Conservation (phyloP, 2,329 filamentous ascomycete species). For the Lachnellula suecica region DNA sequence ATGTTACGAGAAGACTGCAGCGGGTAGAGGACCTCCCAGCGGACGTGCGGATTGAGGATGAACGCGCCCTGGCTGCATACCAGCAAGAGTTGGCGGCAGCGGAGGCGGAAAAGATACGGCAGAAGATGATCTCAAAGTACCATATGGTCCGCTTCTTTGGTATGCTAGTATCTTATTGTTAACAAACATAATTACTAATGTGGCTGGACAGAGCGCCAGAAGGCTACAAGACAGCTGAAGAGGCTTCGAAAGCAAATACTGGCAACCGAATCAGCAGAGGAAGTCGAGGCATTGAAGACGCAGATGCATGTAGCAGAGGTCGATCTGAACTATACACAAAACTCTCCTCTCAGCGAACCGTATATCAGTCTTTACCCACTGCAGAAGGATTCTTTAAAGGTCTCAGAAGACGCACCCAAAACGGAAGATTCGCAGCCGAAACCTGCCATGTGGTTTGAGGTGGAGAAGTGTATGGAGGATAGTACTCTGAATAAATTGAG, state of each 20-base stretch:
- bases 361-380: constrained; percentile 66
- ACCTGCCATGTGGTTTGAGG: constrained; percentile 63
- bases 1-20: constrained; percentile 65
- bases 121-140: constrained; percentile 74
- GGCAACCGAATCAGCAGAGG: constrained; percentile 48
- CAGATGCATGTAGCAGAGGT: constrained; percentile 69
- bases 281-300: constrained; percentile 49
- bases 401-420: constrained; percentile 27
- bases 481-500: constrained; percentile 38
- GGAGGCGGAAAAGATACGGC: constrained; percentile 59
- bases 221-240: constrained; percentile 66
- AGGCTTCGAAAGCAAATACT: constrained; percentile 60
- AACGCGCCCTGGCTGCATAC: constrained; percentile 69
- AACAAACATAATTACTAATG: not conserved
- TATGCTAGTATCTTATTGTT: constrained; percentile 37
- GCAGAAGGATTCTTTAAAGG: constrained; percentile 36
- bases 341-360: constrained; percentile 67
- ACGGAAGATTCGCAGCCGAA: constrained; percentile 33
- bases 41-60: constrained; percentile 65
- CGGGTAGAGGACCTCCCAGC: constrained; percentile 64
- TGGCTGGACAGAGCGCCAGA: constrained; percentile 62
- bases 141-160: constrained; percentile 86
- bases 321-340: constrained; percentile 73
- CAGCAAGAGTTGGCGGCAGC: constrained; percentile 61
- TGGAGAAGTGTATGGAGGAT: constrained; percentile 64